A percentile compares a stretch with the other conserved stretches of the same genome.
Conservation (phyloP, 495 filamentous ascomycete genomes). For the Lindgomyces ingoldianus region DNA sequence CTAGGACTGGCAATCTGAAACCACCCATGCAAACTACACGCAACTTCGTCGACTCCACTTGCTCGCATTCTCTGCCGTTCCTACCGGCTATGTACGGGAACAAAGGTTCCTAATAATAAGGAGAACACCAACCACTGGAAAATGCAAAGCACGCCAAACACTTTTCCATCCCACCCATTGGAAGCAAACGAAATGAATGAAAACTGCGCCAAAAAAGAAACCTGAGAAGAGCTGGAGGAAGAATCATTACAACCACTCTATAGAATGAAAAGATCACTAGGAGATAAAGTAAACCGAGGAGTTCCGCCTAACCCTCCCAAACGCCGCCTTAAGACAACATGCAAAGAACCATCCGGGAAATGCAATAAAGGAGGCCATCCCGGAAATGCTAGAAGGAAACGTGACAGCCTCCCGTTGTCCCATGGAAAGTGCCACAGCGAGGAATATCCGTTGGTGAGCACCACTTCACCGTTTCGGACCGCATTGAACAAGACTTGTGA, state of each 20-base stretch:
- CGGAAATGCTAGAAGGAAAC: conserved; percentile 23
- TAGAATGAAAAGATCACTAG: conserved; percentile 14
- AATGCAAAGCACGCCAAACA: conserved; percentile 12
- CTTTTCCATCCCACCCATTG: conserved; percentile 22
- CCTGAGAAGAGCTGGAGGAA: conserved; percentile 11
- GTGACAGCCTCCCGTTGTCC: background rate
- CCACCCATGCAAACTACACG: background rate
- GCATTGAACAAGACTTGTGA: conserved; percentile 26
- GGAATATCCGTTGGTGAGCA: conserved; percentile 13
- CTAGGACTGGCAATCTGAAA: background rate
- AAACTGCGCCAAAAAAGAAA: conserved; percentile 1
- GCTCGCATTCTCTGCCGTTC: conserved; percentile 16
- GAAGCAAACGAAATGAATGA: background rate
- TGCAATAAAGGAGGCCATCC: conserved; percentile 23
- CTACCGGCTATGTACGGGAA: conserved; percentile 29
- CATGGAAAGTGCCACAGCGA: background rate
- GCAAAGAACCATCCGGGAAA: conserved; percentile 31
- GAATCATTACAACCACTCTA: conserved; percentile 27
- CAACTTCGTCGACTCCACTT: background rate
- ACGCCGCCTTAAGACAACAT: conserved; percentile 26
- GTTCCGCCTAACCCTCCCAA: conserved; percentile 7
- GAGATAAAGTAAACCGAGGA: conserved; percentile 15
- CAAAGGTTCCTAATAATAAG: conserved; percentile 8
- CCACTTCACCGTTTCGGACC: conserved; percentile 13
- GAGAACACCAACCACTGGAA: conserved; percentile 5